Evolutionary conservation across 129 eudicot genomes (phyloP), one percentile per base, ranked within the genome.

Genomic region (Flaveria robusta): DNA sequence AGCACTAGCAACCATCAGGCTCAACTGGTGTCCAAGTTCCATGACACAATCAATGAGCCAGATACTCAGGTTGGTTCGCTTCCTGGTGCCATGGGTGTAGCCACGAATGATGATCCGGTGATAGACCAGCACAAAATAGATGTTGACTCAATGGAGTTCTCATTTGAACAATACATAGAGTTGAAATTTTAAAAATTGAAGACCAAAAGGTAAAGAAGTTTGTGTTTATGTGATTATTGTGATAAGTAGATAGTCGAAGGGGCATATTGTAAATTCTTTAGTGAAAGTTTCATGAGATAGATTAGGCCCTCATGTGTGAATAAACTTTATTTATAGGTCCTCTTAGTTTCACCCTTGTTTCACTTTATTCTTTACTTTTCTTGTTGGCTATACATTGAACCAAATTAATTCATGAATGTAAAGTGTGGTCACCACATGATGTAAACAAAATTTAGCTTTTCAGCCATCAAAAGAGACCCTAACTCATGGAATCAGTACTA

Each of bases 61-160:
- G 64, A 70, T 43, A 79, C 76, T 12, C 64, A 52, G n/a, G 47
- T 74, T 59, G 41, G 60, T 49, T 49, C 73, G 23, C 77, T 70
- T 74, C 54, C 55, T 4, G 27, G 23, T 20, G 60, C 37, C 70
- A 52, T 19, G 14, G 70, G 72, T 42, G 72, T 13, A 31, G 58
- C 55, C 2, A 45, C 0, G 22, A 22, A 71, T 46, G 66, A 70
- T 41, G 74, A n/a, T 71, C 41, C 46, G 59, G 51, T 69, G 56
- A 43, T 54, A 50, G 65, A 71, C 54, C 83, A 83, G 74, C 85
- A 74, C 59, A 67, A 83, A 27, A 76, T 79, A 59, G 82, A 81
- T 31, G 43, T 27, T 0, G 68, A 29, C 45, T 63, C 68, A 15
- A 14, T 5, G 31, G 83, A 88, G 46, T 74, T 83, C 72, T 83